Conservation (phyloP, 2,329 filamentous ascomycete genomes). For the Cercospora sojina region DNA sequence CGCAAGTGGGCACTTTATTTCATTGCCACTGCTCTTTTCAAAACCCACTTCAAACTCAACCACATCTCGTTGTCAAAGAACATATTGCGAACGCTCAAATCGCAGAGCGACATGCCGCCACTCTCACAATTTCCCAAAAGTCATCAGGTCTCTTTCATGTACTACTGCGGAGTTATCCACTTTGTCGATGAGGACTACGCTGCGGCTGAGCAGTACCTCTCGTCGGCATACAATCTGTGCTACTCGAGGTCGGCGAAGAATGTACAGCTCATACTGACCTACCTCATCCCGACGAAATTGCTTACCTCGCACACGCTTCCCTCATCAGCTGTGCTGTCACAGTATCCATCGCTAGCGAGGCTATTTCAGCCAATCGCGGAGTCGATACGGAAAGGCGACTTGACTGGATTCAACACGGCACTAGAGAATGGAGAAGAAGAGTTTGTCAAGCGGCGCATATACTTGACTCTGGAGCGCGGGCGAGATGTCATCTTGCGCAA, state of each 20-base stretch:
- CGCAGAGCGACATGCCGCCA: slow-evolving; percentile 70
- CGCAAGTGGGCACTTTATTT: slow-evolving; percentile 98
- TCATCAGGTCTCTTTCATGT: slow-evolving; percentile 93
- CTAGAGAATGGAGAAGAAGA: slow-evolving; percentile 81
- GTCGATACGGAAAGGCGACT: slow-evolving; percentile 79
- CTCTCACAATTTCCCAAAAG: slow-evolving; percentile 79
- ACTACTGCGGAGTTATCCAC: slow-evolving; percentile 88
- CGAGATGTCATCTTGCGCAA: slow-evolving; percentile 91
- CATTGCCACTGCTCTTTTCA: slow-evolving; percentile 91
- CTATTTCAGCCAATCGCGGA: slow-evolving; percentile 75
- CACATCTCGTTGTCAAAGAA: slow-evolving; percentile 87
- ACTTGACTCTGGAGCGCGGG: slow-evolving; percentile 87
- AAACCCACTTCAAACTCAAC: slow-evolving; percentile 91
- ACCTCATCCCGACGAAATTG: slow-evolving; percentile 89
- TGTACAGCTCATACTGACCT: slow-evolving; percentile 88
- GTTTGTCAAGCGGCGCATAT: slow-evolving; percentile 89
- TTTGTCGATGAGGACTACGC: slow-evolving; percentile 94
- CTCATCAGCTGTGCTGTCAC: slow-evolving; percentile 65
- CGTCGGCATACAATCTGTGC: slow-evolving; percentile 78
- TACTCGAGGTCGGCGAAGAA: slow-evolving; percentile 70
- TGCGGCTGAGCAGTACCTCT: slow-evolving; percentile 76
- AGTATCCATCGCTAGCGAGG: slow-evolving; percentile 71
- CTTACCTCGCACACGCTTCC: slow-evolving; percentile 85
- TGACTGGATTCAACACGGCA: slow-evolving; percentile 79
- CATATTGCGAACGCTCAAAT: slow-evolving; percentile 78